A percentile compares a stretch with the other conserved stretches of the same genome.
Evolutionary conservation across 2,329 filamentous ascomycete species (phyloP).

Genomic region (Rhytidhysteron rufulum): DNA sequence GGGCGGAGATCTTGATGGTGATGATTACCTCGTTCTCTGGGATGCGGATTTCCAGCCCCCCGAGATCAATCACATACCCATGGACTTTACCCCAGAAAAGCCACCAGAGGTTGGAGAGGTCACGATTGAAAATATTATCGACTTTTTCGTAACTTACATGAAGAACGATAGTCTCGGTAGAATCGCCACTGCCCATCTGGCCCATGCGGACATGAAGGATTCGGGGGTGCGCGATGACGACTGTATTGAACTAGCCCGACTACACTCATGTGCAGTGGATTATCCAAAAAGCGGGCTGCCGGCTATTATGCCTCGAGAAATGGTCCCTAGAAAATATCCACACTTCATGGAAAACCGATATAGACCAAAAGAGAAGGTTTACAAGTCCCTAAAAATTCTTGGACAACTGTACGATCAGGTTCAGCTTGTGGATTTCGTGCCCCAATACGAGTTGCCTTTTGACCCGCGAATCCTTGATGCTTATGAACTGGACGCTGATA

Average conservation of each 20-base stretch:
- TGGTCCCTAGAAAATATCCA: slow-evolving; percentile 66
- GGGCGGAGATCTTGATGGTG: slow-evolving; percentile 90
- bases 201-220: slow-evolving; percentile 62
- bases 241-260: slow-evolving; percentile 70
- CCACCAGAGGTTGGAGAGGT: slow-evolving; percentile 61
- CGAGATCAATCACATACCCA: slow-evolving; percentile 69
- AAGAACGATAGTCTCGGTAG: slow-evolving; percentile 78
- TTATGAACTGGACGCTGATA: slow-evolving; percentile 53
- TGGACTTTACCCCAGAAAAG: slow-evolving; percentile 66
- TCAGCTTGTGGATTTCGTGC: slow-evolving; percentile 63
- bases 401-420: slow-evolving; percentile 82
- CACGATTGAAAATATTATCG: slow-evolving; percentile 66
- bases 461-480: slow-evolving; percentile 68
- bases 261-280: slow-evolving; percentile 91
- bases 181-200: slow-evolving; percentile 81
- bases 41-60: slow-evolving; percentile 63
- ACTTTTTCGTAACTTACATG: slow-evolving; percentile 90
- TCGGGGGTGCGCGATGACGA: slow-evolving; percentile 63
- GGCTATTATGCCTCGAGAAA: slow-evolving; percentile 60
- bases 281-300: slow-evolving; percentile 86
- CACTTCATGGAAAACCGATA: slow-evolving; percentile 80
- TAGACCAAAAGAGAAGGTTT: slow-evolving; percentile 47
- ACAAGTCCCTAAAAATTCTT: slow-evolving; percentile 67
- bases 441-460: slow-evolving; percentile 69
- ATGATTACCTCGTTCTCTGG: slow-evolving; percentile 95